Evolutionary conservation across 2,329 filamentous ascomycete species (phyloP), one percentile per base, ranked within the genome.

Genomic region (Lachnellula hyalina): DNA sequence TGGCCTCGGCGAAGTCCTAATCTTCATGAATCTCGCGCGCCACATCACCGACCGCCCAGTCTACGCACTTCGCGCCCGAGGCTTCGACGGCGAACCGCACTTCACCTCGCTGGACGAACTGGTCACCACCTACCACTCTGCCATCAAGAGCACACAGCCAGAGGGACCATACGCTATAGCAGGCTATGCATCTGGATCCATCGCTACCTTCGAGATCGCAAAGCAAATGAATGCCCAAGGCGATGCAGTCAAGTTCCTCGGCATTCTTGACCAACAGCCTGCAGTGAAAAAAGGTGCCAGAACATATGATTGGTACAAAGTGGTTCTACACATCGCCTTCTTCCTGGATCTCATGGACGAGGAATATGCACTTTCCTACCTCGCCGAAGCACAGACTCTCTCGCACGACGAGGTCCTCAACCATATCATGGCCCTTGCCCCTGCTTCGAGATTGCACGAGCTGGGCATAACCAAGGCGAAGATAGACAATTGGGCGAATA

Each of bases 161-260:
- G 14, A 65, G 0, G 78, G 79, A 0, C 78, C 79, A 0, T 82
- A 82, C 57, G 75, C 75, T 0, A 62, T 82, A 1, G 74, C 75
- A 0, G 79, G 79, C 0, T 82, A 81, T 60, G 75, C 70, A 5
- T 80, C 75, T 60, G 78, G 79, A 1, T 59, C 12, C 8, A 78
- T 78, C 63, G 54, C 81, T 0, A 75, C 77, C 0, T 82, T 80
- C 54, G 78, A 81, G 61, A 63, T 77, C 0, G 68, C 72, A 12
- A 81, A 81, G 64, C 34, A 57, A 1, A 69, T 81, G 9, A 72
- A 79, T 48, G 42, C 40, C 0, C 52, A 65, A 2, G 71, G 70
- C 0, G 68, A 73, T 2, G 61, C 64, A 34, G 75, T 81, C 1
- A 42, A 58, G 0, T 80, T 80, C 61, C 63, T 77, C 0, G 77